Base-by-base conservation (phyloP, 2,329 filamentous ascomycete genomes). In the Scedosporium dehoogii region DNA sequence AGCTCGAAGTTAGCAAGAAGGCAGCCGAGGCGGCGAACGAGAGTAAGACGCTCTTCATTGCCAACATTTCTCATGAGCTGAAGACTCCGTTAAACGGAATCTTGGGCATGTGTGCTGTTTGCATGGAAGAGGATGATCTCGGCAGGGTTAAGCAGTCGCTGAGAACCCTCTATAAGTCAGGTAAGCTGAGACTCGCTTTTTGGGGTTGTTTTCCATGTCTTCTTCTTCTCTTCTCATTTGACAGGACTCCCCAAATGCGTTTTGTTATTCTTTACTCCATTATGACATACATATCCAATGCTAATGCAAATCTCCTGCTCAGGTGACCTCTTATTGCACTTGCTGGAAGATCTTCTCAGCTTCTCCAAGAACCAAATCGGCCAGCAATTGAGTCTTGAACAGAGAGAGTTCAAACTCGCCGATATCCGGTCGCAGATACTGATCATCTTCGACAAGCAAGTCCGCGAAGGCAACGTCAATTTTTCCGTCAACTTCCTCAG, bases 41-140 rank as follows among this genome's bases (percentile, higher is more conserved):
- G 75, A 96, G 91, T 79, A 99, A 99, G 76, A 97, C 94, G 0
- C 80, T 97, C 7, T 97, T 97, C 76, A 96, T 99, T 66, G 94
- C 94, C 18, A 97, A 97, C 69, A 96, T 97, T 59, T 88, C 85
- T 1, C 85, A 87, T 68, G 85, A 97, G 73, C 80, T 99, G 42
- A 96, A 96, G 71, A 99, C 94, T 1, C 94, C 94, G 0, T 81
- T 97, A 63, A 97, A 97, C 70, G 94, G 93, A 12, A 97, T 97
- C 58, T 80, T 99, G 69, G 94, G 94, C 64, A 94, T 97, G 88
- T 92, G 89, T 67, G 89, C 91, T 0, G 89, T 96, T 0, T 94
- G 91, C 73, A 94, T 96, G 91, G 89, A 92, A 66, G 92, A 96
- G 72, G 87, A 92, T 58, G 91, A 96, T 68, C 76, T 92, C 14